A percentile compares a stretch with the other conserved stretches of the same genome.
These are phyloP conservation scores for Byssochlamys sp. DNA, from an alignment of 2,329 filamentous ascomycete species.

Conservation along the genomic window DNA sequence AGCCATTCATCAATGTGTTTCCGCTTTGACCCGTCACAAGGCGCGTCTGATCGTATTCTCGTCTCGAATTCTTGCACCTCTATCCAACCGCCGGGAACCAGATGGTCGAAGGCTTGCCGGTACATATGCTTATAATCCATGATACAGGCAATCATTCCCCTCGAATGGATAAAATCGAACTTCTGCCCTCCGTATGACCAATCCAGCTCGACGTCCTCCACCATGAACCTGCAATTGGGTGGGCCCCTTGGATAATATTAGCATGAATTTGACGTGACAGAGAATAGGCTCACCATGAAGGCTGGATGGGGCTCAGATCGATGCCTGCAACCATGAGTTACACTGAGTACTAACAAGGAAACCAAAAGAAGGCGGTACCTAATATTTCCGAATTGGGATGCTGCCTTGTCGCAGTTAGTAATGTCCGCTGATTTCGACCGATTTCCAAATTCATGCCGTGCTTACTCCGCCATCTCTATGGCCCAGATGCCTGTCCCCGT, in stretches of 20 bases:
- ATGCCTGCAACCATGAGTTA: constrained; percentile 9
- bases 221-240: neutral
- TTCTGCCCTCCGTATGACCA: neutral
- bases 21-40: neutral
- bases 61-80: constrained; percentile 12
- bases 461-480: constrained; percentile 13
- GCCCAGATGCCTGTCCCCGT: constrained; percentile 20
- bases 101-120: constrained; percentile 6
- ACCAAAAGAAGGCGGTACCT: neutral
- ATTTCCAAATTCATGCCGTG: neutral
- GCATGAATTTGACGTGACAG: neutral
- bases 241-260: neutral
- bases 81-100: constrained; percentile 12
- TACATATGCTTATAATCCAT: constrained; percentile 11
- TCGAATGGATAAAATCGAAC: constrained; percentile 8
- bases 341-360: neutral
- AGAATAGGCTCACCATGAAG: constrained; percentile 2
- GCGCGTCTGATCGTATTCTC: constrained; percentile 8
- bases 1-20: neutral
- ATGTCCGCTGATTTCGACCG: neutral
- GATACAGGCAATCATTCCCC: constrained; percentile 11
- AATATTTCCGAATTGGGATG: neutral
- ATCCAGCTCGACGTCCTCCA: neutral
- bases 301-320: constrained; percentile 18
- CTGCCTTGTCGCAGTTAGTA: neutral